These are phyloP conservation scores for Moesziomyces sp. DNA, from an alignment of 1,284 basidiomycete species.

Conservation along the genomic window DNA sequence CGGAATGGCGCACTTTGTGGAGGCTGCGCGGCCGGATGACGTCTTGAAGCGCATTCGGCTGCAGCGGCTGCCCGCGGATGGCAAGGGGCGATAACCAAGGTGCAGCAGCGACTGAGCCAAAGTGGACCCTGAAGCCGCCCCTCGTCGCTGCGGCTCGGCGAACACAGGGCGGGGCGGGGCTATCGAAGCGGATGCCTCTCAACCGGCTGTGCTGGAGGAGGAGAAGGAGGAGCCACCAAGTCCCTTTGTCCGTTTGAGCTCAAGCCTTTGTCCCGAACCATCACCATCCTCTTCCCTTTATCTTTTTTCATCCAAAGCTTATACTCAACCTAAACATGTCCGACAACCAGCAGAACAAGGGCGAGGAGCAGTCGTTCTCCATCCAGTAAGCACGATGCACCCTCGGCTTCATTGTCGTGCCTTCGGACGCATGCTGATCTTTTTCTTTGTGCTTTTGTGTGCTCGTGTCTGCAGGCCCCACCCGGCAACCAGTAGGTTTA, in stretches of 20 bases:
- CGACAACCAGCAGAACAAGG: constrained; percentile 44
- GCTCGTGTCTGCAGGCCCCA: constrained; percentile 28
- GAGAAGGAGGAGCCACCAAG: neutral
- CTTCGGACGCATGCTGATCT: constrained; percentile 6
- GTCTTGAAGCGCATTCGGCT: constrained; percentile 3
- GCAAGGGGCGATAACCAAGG: too few relatives aligned
- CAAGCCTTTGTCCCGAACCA: neutral
- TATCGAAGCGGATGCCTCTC: neutral
- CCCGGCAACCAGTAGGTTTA: constrained; percentile 50
- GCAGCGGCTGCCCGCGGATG: too few relatives aligned
- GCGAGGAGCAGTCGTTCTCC: constrained; percentile 53
- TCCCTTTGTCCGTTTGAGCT: neutral
- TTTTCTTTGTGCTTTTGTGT: neutral
- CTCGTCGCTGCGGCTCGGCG: too few relatives aligned
- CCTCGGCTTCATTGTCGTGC: neutral
- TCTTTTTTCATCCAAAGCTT: neutral
- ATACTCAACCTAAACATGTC: constrained; percentile 25
- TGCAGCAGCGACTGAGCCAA: constrained; percentile 6
- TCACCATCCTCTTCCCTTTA: neutral
- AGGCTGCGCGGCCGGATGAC: constrained; percentile 7
- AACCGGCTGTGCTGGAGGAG: neutral
- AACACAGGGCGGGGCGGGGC: too few relatives aligned
- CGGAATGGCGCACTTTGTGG: neutral
- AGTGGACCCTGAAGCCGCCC: constrained; percentile 6
- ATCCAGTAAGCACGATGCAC: constrained; percentile 41